A percentile compares a stretch with the other conserved stretches of the same genome.
Conservation (phyloP, 148 eudicot genomes). For the Vaccinium myrtillus region DNA sequence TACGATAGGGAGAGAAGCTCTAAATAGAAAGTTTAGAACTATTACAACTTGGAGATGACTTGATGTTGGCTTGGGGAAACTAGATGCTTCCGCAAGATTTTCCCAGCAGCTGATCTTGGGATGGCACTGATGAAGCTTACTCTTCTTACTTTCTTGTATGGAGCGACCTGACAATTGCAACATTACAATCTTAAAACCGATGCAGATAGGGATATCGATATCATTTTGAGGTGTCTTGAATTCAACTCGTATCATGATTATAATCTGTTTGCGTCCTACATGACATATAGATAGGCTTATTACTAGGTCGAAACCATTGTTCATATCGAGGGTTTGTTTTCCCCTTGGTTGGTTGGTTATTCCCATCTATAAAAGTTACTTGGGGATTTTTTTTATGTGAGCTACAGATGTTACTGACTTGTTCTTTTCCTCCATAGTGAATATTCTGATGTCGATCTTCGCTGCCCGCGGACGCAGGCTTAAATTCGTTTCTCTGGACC, state of each 20-base stretch:
- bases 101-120: slow-evolving; percentile 56
- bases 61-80: slow-evolving; percentile 31
- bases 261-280: not conserved
- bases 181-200: not conserved
- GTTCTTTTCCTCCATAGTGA: not conserved
- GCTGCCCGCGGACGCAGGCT: not conserved
- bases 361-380: not conserved
- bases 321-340: not conserved
- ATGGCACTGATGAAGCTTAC: slow-evolving; percentile 41
- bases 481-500: not conserved
- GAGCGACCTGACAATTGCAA: slow-evolving; percentile 40
- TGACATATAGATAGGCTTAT: not conserved
- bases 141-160: slow-evolving; percentile 50
- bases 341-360: not conserved
- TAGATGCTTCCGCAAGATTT: slow-evolving; percentile 45
- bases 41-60: slow-evolving; percentile 37
- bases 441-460: not conserved
- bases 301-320: not conserved
- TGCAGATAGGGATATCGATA: not conserved
- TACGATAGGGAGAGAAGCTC: not conserved
- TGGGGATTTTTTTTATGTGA: not conserved
- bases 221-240: not conserved
- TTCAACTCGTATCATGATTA: not conserved
- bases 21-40: not conserved
- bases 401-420: not conserved